Evolutionary conservation across 2,329 filamentous ascomycete genomes (phyloP).

Genomic region (Canariomyces notabilis): DNA sequence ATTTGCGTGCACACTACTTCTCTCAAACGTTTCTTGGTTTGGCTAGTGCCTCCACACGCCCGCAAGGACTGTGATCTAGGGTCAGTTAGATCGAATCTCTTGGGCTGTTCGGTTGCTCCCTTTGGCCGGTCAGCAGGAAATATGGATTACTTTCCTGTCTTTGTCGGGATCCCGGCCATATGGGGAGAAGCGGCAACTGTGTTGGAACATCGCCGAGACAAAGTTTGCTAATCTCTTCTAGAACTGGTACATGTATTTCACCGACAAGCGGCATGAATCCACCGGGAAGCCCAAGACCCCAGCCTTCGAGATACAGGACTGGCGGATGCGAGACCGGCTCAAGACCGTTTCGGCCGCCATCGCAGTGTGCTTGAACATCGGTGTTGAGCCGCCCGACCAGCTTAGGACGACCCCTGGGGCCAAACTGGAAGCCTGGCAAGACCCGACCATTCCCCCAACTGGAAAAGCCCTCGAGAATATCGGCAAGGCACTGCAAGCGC

Average conservation of each 20-base stretch:
- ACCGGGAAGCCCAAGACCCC: constrained; percentile 77
- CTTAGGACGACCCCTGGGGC: constrained; percentile 92
- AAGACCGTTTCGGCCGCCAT: constrained; percentile 96
- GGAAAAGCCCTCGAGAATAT: constrained; percentile 90
- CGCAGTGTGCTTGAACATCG: constrained; percentile 92
- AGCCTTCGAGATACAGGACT: constrained; percentile 71
- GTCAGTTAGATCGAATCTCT: no score
- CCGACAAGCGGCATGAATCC: constrained; percentile 94
- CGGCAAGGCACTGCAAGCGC: constrained; percentile 88
- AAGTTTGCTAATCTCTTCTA: constrained; percentile 35
- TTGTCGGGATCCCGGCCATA: no score
- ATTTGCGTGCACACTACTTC: background rate
- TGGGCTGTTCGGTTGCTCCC: no score
- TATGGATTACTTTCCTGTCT: no score
- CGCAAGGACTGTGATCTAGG: no score
- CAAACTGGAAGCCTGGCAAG: constrained; percentile 94
- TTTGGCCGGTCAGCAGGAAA: no score
- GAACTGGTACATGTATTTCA: constrained; percentile 99
- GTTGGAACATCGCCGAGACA: background rate
- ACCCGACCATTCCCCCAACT: constrained; percentile 74
- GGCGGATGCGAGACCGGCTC: constrained; percentile 92
- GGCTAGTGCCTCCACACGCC: background rate
- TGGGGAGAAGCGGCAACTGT: background rate
- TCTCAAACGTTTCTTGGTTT: no score
- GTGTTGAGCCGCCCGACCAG: constrained; percentile 94